phyloP scores from a whole-genome alignment of 306 rosid species.

The Oxytropis ochrocephala region DNA sequence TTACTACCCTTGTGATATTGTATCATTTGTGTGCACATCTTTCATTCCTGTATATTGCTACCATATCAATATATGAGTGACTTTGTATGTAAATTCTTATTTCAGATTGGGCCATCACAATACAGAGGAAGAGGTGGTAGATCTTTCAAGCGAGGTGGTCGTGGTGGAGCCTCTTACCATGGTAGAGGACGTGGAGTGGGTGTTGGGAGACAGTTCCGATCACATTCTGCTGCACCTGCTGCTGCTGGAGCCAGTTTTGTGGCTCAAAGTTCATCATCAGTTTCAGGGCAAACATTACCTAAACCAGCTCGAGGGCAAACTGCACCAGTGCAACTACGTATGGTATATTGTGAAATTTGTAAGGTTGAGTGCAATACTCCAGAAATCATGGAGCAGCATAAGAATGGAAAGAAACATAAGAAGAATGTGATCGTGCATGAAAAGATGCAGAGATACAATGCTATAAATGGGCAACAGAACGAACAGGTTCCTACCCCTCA shows the following conservation, averaged over 20 bases:
- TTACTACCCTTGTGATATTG: conserved; percentile 5
- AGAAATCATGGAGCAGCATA: conserved; percentile 76
- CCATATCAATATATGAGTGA: conserved; percentile 25
- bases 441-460: conserved; percentile 56
- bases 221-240: conserved; percentile 45
- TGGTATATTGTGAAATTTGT: conserved; percentile 76
- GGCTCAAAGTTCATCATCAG: conserved; percentile 41
- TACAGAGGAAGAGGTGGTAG: conserved; percentile 72
- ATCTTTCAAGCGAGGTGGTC: conserved; percentile 64
- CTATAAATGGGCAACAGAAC: conserved; percentile 38
- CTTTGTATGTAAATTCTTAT: conserved; percentile 38
- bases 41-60: conserved; percentile 14
- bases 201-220: conserved; percentile 49
- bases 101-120: conserved; percentile 58
- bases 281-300: conserved; percentile 40
- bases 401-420: conserved; percentile 72
- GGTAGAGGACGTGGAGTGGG: conserved; percentile 53
- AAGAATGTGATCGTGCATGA: conserved; percentile 58
- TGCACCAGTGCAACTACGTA: conserved; percentile 35
- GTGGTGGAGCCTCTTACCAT: conserved; percentile 14
- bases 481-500: conserved; percentile 43
- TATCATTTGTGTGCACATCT: not conserved
- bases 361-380: conserved; percentile 75
- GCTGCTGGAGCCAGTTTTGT: conserved; percentile 32
- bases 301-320: conserved; percentile 40